These are phyloP conservation scores for Fibroporia radiculosa DNA, from an alignment of 768 basidiomycete species.

Conservation along the genomic window DNA sequence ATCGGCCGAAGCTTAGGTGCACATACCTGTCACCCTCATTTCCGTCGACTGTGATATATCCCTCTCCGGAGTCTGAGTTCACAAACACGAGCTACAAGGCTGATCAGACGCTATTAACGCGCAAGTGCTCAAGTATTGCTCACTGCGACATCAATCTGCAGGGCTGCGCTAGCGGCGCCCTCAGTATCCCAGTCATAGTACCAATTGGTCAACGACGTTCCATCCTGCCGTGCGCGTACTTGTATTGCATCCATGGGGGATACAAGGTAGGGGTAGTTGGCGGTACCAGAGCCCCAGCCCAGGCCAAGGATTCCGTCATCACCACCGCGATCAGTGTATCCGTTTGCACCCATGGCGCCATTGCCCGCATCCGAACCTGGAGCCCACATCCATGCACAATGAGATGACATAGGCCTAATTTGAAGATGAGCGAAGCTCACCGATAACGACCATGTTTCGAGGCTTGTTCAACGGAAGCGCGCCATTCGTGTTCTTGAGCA, in stretches of 20 bases:
- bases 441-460: slow-evolving; percentile 52
- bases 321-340: slow-evolving; percentile 32
- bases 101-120: slow-evolving; percentile 3
- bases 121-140: not conserved
- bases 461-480: slow-evolving; percentile 54
- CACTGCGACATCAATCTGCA: slow-evolving; percentile 49
- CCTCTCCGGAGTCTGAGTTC: slow-evolving; percentile 79
- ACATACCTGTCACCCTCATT: slow-evolving; percentile 63
- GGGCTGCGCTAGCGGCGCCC: slow-evolving; percentile 13
- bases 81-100: slow-evolving; percentile 56
- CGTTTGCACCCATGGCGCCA: slow-evolving; percentile 38
- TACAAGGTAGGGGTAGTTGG: slow-evolving; percentile 71
- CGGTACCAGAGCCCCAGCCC: slow-evolving; percentile 76
- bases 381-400: not conserved
- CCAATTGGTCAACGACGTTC: slow-evolving; percentile 16
- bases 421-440: slow-evolving; percentile 37
- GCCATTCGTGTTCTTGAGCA: slow-evolving; percentile 62
- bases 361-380: slow-evolving; percentile 43
- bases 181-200: slow-evolving; percentile 18
- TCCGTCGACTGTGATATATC: slow-evolving; percentile 71
- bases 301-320: slow-evolving; percentile 68
- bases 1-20: too few relatives aligned
- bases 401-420: slow-evolving; percentile 23
- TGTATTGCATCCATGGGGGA: slow-evolving; percentile 82
- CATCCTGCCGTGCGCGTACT: slow-evolving; percentile 52